Base-by-base conservation (phyloP, 179 eudicot genomes). In the Sideroxylon spinosum region DNA sequence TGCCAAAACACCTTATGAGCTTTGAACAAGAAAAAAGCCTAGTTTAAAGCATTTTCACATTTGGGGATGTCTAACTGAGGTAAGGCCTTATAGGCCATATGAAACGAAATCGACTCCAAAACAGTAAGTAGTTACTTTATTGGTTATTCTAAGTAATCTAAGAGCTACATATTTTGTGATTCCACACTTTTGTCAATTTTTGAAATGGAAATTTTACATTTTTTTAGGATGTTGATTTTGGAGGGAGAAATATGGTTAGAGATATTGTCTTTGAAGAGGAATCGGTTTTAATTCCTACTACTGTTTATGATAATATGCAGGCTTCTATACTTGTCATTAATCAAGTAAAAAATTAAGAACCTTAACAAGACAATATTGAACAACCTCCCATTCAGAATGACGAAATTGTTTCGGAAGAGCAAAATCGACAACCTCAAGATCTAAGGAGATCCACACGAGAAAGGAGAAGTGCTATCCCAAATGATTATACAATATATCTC, bases 51-150 rank as follows among this genome's bases (percentile, higher is more conserved):
- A n/a, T 69, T 69, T 69, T 14, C 73, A 37, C 13, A n/a, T 69
- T 69, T 69, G 73, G 53, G 73, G 73, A 10, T 69, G 73, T 69
- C 73, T 1, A 69, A 20, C 0, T 69, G 28, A 69, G 52, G 73
- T 19, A 69, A 69, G 52, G 52, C 53, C 52, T 29, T 46, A 69
- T 44, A 37, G 22, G 20, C 53, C 50, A 14, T 44, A 29, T 10
- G 52, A 3, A 29, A 29, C 0, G 20, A 69, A 69, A 14, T 69
- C 3, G 53, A 17, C 0, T 16, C n/a, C 4, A 69, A 37, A 46
- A 69, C 53, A 29, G 22, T 37, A 2, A 29, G 62, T 16, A 17
- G 16, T n/a, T n/a, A n/a, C n/a, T n/a, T n/a, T n/a, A n/a, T n/a
- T n/a, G n/a, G n/a, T n/a, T n/a, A n/a, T n/a, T n/a, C n/a, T n/a